Evolutionary conservation across 2,329 filamentous ascomycete species (phyloP), one percentile per base, ranked within the genome.

Genomic region (Fusarium floridanum): DNA sequence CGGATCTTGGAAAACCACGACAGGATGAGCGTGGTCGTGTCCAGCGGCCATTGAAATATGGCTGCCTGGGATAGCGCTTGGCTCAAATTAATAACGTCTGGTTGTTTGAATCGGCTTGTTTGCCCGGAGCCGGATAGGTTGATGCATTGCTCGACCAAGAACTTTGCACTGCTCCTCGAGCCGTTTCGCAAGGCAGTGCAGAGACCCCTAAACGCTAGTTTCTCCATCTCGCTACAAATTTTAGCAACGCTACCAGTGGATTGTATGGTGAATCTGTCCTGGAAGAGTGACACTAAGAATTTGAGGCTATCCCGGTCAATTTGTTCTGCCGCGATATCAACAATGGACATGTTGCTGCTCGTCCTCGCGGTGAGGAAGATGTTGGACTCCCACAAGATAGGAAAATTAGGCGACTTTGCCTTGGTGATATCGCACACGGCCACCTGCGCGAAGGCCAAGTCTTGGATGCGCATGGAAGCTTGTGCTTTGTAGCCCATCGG

Each of bases 281-380:
- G 3, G 22, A 57, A 39, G 0, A 59, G n/a, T 17, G 55, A 12
- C 2, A 0, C 1, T 1, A 59, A 11, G 27, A 59, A 59, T 0
- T 0, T 0, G 55, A 12, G 4, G 3, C 34, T 17, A 2, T 17
- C 32, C 0, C 0, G 3, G 4, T 12, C 1, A 2, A 27, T 12
- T 14, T 36, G 32, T 16, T 41, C 57, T 10, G 10, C 57, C 17
- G 36, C 57, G 5, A 60, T 4, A 2, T 60, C 57, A 24, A 60
- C 17, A 24, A 60, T 17, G 17, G 36, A 43, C 37, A 29, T 60
- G 3, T 29, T 24, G 11, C 12, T 41, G 22, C 22, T 29, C 5
- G 56, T 60, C n/a, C 36, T 10, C 4, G 56, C 56, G 5, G 24
- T 10, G 37, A 41, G 37, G 12, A 29, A 1, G 0, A 1, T 27